Conservation (phyloP, 129 eudicot genomes). For the Artemisia tridentata region DNA sequence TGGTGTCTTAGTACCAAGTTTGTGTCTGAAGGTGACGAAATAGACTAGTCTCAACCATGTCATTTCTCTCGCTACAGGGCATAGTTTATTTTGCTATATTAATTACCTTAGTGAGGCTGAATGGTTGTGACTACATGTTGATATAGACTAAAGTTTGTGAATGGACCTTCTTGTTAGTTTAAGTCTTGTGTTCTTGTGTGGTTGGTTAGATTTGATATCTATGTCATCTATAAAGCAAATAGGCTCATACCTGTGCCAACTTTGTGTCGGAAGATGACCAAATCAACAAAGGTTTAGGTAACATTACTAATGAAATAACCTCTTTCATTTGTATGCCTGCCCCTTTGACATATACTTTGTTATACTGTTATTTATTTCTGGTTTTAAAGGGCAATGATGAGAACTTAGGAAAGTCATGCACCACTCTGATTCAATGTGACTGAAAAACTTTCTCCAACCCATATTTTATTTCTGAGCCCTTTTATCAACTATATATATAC, state of each 20-base stretch:
- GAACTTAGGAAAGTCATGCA: too few species aligned
- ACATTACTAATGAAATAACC: constrained; percentile 23
- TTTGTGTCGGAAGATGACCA: constrained; percentile 35
- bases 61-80: not conserved
- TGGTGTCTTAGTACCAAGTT: not conserved
- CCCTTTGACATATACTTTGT: constrained; percentile 14
- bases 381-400: too few species aligned
- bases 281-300: not conserved
- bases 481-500: too few species aligned
- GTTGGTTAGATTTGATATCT: too few species aligned
- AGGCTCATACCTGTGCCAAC: constrained; percentile 27
- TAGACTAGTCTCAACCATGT: not conserved
- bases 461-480: too few species aligned
- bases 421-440: too few species aligned
- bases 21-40: constrained; percentile 12
- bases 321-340: not conserved
- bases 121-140: not conserved
- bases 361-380: too few species aligned
- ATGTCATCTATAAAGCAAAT: constrained; percentile 55
- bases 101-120: not conserved
- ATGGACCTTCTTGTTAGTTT: too few species aligned
- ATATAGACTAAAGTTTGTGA: too few species aligned
- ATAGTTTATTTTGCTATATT: not conserved
- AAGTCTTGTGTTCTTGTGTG: too few species aligned
- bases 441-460: too few species aligned